Conservation (phyloP, 306 rosid species). For the Dalbergia oliveri region DNA sequence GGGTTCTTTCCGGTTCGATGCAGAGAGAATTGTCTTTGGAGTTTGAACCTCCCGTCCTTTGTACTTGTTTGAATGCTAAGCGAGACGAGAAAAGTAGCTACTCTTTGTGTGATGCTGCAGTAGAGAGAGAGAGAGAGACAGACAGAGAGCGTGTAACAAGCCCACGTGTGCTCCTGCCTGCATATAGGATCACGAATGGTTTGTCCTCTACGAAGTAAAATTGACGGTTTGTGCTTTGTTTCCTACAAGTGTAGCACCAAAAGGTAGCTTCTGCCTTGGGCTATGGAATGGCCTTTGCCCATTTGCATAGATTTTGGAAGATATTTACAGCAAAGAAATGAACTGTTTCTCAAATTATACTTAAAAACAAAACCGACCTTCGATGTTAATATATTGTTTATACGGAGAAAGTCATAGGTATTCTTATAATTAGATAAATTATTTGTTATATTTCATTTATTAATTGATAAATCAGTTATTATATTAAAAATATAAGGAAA, state of each 20-base stretch:
- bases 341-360: too few relatives aligned
- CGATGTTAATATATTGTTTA: too few relatives aligned
- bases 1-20: slow-evolving; percentile 22
- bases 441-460: too few relatives aligned
- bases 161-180: slow-evolving; percentile 51
- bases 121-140: slow-evolving; percentile 8
- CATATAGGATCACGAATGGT: slow-evolving; percentile 41
- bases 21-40: slow-evolving; percentile 46
- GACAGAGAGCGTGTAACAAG: neutral
- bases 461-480: too few relatives aligned
- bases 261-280: slow-evolving; percentile 42
- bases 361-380: too few relatives aligned
- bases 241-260: slow-evolving; percentile 43
- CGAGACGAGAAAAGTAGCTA: neutral
- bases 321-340: too few relatives aligned
- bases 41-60: slow-evolving; percentile 49
- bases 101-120: slow-evolving; percentile 1
- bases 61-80: slow-evolving; percentile 47
- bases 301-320: too few relatives aligned
- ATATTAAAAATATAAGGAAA: too few relatives aligned
- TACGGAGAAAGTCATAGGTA: too few relatives aligned
- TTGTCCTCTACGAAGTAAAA: neutral
- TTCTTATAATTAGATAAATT: too few relatives aligned
- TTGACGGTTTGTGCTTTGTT: slow-evolving; percentile 40
- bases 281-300: neutral